phyloP scores from a whole-genome alignment of 1,284 basidiomycete species.

The Ustilago crameri region DNA sequence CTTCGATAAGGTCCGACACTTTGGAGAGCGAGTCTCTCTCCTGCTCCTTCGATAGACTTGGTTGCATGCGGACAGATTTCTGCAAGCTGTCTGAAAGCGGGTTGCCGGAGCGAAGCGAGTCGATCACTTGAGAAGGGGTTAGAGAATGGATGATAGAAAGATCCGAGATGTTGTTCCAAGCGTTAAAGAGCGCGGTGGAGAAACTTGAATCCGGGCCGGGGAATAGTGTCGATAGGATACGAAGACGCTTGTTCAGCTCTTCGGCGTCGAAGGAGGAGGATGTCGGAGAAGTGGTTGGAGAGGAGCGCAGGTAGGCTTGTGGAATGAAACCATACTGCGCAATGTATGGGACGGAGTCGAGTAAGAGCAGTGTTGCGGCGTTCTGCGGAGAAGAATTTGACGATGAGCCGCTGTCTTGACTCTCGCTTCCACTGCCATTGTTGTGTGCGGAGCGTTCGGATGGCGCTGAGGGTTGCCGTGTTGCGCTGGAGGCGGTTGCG shows the following conservation, averaged over 20 bases:
- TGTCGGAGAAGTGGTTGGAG: neutral
- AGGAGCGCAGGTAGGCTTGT: constrained; percentile 15
- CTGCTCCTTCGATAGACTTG: neutral
- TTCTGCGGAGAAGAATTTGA: neutral
- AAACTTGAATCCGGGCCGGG: constrained; percentile 17
- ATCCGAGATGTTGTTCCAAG: constrained; percentile 26
- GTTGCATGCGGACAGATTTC: constrained; percentile 6
- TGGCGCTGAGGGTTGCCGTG: neutral
- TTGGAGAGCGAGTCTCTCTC: constrained; percentile 7
- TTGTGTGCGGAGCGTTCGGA: neutral
- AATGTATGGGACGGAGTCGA: constrained; percentile 1
- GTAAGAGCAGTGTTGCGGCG: neutral
- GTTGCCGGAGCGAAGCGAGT: neutral
- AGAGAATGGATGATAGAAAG: constrained; percentile 4
- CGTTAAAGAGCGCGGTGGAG: constrained; percentile 9
- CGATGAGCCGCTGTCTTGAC: neutral
- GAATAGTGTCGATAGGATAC: constrained; percentile 23
- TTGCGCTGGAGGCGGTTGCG: neutral
- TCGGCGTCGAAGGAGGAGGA: neutral
- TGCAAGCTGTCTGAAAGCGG: neutral
- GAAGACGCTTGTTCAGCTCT: constrained; percentile 1
- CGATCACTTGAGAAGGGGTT: neutral
- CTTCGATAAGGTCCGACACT: constrained; percentile 2
- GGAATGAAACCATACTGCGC: constrained; percentile 25
- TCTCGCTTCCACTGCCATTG: neutral